phyloP scores from a whole-genome alignment of 768 basidiomycete genomes.

The Sarcodon aspratus region DNA sequence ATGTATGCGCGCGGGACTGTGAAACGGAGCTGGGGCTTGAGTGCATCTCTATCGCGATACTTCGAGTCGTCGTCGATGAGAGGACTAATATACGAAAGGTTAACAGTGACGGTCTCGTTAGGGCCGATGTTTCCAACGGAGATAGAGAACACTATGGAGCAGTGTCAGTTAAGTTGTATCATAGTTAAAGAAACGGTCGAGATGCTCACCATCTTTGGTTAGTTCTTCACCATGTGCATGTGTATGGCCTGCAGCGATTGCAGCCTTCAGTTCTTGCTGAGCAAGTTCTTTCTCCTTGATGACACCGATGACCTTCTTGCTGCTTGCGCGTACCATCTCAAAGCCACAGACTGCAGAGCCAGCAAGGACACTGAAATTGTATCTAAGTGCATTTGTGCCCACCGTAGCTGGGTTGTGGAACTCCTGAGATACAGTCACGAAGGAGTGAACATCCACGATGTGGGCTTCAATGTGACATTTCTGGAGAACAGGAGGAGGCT shows the following conservation, averaged over 20 bases:
- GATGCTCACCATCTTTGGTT: slow-evolving; percentile 35
- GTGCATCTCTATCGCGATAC: slow-evolving; percentile 1
- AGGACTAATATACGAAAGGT: slow-evolving; percentile 36
- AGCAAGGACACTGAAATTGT: slow-evolving; percentile 48
- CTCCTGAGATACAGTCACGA: no score
- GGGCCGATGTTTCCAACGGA: slow-evolving; percentile 44
- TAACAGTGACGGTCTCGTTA: slow-evolving; percentile 23
- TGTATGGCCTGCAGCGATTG: slow-evolving; percentile 25
- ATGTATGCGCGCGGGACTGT: slow-evolving; percentile 35
- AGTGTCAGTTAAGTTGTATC: neutral
- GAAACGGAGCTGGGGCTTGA: slow-evolving; percentile 36
- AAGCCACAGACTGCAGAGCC: slow-evolving; percentile 44
- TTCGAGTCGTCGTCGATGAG: slow-evolving; percentile 43
- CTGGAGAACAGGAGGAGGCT: no score
- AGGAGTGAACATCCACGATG: no score
- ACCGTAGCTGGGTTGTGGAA: no score
- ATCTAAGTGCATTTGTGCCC: no score
- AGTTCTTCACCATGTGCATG: slow-evolving; percentile 37
- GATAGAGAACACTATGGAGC: slow-evolving; percentile 38
- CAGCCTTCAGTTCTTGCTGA: slow-evolving; percentile 25
- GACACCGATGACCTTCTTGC: slow-evolving; percentile 28
- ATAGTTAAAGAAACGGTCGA: no score
- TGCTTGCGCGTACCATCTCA: slow-evolving; percentile 32
- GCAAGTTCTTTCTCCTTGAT: slow-evolving; percentile 39
- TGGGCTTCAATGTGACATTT: no score